phyloP scores from a whole-genome alignment of 495 filamentous ascomycete genomes.

The Rhypophila decipiens region DNA sequence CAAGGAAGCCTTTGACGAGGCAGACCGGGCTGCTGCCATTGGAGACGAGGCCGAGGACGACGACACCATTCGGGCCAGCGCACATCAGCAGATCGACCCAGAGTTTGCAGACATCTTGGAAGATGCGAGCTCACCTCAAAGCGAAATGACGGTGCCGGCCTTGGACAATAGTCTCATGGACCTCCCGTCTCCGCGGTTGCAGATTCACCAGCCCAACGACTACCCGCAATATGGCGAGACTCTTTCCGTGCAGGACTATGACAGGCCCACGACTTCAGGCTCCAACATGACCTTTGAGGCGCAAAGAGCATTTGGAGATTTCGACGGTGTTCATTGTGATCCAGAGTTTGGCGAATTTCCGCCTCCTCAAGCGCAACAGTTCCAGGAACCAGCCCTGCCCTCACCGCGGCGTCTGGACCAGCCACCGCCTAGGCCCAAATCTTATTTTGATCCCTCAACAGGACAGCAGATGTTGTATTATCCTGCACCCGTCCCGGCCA shows the following conservation, averaged over 20 bases:
- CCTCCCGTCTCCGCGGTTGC: conserved; percentile 16
- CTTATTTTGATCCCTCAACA: conserved; percentile 57
- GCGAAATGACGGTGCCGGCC: conserved; percentile 10
- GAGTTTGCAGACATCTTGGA: conserved; percentile 19
- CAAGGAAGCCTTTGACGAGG: conserved; percentile 37
- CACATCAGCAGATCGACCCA: conserved; percentile 25
- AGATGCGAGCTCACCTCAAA: conserved; percentile 8
- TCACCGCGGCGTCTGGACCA: conserved; percentile 10
- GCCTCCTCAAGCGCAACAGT: conserved; percentile 9
- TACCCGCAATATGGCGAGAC: conserved; percentile 14
- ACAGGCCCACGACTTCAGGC: conserved; percentile 42
- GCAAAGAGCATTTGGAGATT: conserved; percentile 72
- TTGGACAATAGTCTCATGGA: conserved; percentile 7
- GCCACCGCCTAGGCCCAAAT: conserved; percentile 46
- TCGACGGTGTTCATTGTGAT: conserved; percentile 86
- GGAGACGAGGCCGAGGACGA: conserved; percentile 25
- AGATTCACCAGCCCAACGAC: conserved; percentile 20
- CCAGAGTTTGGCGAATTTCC: conserved; percentile 35
- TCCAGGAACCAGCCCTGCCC: not conserved
- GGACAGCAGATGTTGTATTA: conserved; percentile 86
- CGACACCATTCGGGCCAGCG: conserved; percentile 22
- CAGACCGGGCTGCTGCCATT: conserved; percentile 27
- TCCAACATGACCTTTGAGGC: conserved; percentile 68
- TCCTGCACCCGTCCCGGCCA: conserved; percentile 86
- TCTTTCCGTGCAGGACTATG: conserved; percentile 3